phyloP scores from a whole-genome alignment of 176 grass and related monocot genomes.

The Musa beccarii region DNA sequence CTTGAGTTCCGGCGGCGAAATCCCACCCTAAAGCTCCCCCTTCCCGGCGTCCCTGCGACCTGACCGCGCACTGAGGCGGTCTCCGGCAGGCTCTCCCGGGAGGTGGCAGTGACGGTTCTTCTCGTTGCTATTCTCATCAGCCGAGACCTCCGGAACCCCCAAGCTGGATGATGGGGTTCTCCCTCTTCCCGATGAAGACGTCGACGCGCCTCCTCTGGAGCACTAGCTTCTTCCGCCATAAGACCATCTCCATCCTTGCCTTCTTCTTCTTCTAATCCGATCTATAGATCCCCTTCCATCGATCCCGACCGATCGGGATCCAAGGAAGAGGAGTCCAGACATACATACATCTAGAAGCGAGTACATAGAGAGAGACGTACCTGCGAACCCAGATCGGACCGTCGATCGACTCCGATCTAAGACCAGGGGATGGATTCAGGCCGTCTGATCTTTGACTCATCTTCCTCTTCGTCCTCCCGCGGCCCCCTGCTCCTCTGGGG shows the following conservation, averaged over 20 bases:
- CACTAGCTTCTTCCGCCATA: slow-evolving; percentile 18
- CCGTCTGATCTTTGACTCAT: slow-evolving; percentile 50
- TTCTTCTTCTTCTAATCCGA: slow-evolving; percentile 5
- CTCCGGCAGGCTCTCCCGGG: not conserved
- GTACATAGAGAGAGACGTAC: not conserved
- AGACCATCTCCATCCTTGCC: slow-evolving; percentile 3
- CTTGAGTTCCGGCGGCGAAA: not conserved
- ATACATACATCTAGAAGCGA: not conserved
- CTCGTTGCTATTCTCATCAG: not conserved
- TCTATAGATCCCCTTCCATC: not conserved
- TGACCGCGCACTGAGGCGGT: not conserved
- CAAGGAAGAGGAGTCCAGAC: not conserved
- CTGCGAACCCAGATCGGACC: not conserved
- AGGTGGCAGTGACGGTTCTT: not conserved
- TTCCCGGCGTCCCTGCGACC: not conserved
- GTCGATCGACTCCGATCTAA: not conserved
- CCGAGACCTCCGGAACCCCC: not conserved
- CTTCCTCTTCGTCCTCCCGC: slow-evolving; percentile 32
- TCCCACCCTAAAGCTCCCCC: too few relatives aligned
- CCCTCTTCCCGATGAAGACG: slow-evolving; percentile 9
- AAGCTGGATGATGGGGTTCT: slow-evolving; percentile 11
- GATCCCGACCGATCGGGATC: not conserved
- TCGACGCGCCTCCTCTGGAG: slow-evolving; percentile 13
- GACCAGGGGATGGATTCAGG: slow-evolving; percentile 41
- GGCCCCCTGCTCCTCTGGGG: slow-evolving; percentile 61